phyloP scores from a whole-genome alignment of 305 asterid genomes.

The Rubia balearica region DNA sequence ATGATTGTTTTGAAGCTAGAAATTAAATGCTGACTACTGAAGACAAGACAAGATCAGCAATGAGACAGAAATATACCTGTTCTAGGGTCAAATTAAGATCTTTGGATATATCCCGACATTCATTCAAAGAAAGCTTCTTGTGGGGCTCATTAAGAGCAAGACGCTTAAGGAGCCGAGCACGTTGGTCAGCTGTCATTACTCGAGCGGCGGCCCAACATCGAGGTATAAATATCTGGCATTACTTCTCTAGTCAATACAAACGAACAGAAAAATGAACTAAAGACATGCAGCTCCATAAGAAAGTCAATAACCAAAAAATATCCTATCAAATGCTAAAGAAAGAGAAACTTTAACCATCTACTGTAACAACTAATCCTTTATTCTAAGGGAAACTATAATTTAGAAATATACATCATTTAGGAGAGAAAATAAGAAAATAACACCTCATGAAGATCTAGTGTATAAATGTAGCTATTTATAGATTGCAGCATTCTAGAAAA shows the following conservation, averaged over 20 bases:
- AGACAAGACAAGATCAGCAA: slow-evolving; percentile 12
- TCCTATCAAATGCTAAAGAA: not conserved
- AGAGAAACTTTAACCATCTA: not conserved
- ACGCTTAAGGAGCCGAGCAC: slow-evolving; percentile 62
- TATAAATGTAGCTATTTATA: slow-evolving; percentile 48
- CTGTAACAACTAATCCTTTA: not conserved
- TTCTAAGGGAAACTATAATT: not conserved
- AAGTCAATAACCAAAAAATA: not conserved
- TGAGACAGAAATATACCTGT: slow-evolving; percentile 58
- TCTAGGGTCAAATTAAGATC: slow-evolving; percentile 80
- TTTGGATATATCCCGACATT: slow-evolving; percentile 72
- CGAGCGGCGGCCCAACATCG: slow-evolving; percentile 71
- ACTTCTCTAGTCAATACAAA: slow-evolving; percentile 21
- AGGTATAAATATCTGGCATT: slow-evolving; percentile 55
- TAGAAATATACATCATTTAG: not conserved
- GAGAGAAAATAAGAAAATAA: slow-evolving; percentile 10
- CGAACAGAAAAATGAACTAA: not conserved
- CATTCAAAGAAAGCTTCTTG: slow-evolving; percentile 58
- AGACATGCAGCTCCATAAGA: not conserved
- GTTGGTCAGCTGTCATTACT: slow-evolving; percentile 70
- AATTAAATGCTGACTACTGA: not conserved
- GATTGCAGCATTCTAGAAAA: not conserved
- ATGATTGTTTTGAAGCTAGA: not conserved
- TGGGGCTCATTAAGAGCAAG: slow-evolving; percentile 43
- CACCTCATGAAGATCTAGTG: slow-evolving; percentile 88